phyloP scores from a whole-genome alignment of 2,329 filamentous ascomycete species.

The Basipetospora chlamydospora region DNA sequence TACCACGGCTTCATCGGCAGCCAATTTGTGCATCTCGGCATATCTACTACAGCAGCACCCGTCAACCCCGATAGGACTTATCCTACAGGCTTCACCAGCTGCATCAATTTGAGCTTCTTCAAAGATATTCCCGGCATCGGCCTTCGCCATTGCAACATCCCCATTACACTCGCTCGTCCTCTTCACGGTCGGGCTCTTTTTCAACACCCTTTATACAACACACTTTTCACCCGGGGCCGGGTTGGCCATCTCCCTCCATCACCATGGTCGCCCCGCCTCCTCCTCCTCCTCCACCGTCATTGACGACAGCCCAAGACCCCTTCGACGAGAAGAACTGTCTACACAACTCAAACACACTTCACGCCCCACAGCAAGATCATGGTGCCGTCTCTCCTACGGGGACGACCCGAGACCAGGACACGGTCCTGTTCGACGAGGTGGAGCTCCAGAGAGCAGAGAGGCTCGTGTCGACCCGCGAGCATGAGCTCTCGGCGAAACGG shows the following conservation, averaged over 20 bases:
- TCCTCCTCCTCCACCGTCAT: not conserved
- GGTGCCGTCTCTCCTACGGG: not conserved
- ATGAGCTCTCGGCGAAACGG: slow-evolving; percentile 12
- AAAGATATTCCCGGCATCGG: no score
- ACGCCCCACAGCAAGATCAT: not conserved
- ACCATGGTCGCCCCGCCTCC: not conserved
- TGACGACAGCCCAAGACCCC: not conserved
- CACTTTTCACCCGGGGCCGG: no score
- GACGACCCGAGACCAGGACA: slow-evolving; percentile 4
- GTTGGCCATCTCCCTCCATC: not conserved
- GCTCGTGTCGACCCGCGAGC: slow-evolving; percentile 27
- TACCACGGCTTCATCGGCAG: no score
- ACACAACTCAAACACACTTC: slow-evolving; percentile 8
- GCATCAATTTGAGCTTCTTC: no score
- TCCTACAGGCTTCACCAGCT: no score
- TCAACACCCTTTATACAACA: no score
- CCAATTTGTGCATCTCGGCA: no score
- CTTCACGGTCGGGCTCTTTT: no score
- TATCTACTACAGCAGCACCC: no score
- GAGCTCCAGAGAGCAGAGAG: slow-evolving; percentile 33
- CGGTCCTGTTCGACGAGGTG: slow-evolving; percentile 31
- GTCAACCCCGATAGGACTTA: no score
- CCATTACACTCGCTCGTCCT: no score
- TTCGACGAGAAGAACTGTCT: slow-evolving; percentile 10
- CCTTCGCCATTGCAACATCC: no score